A percentile compares a stretch with the other conserved stretches of the same genome.
phyloP scores from a whole-genome alignment of 1,284 basidiomycete genomes.

The Coniferiporia weirii region DNA sequence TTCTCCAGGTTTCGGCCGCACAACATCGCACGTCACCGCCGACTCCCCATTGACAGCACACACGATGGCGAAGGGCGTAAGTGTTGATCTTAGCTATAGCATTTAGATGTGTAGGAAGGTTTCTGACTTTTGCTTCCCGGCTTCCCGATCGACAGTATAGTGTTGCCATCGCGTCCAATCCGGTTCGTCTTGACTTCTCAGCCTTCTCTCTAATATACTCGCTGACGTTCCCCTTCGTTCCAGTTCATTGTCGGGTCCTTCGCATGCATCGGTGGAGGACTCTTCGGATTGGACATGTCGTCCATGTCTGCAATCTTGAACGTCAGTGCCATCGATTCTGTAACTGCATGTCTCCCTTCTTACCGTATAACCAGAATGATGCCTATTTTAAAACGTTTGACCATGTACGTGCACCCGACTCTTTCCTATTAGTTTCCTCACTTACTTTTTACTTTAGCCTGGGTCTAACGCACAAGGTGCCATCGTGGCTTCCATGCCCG shows the following conservation, averaged over 20 bases:
- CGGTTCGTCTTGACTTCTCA: no score
- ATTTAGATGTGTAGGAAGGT: no score
- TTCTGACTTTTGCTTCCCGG: no score
- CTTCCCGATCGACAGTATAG: no score
- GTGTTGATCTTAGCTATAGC: no score
- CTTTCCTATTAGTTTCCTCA: slow-evolving; percentile 1
- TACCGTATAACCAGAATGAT: slow-evolving; percentile 39
- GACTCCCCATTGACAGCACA: no score
- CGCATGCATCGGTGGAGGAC: slow-evolving; percentile 74
- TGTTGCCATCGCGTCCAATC: no score
- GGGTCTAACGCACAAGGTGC: slow-evolving; percentile 57
- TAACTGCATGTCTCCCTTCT: background rate
- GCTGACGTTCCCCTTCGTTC: no score
- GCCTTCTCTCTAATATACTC: no score
- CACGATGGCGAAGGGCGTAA: no score
- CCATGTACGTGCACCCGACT: slow-evolving; percentile 30
- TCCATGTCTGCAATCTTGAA: slow-evolving; percentile 76
- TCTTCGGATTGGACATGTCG: slow-evolving; percentile 76
- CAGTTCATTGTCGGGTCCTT: slow-evolving; percentile 67
- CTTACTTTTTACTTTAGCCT: slow-evolving; percentile 32
- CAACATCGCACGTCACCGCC: no score
- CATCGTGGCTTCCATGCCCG: slow-evolving; percentile 76
- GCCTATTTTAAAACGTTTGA: slow-evolving; percentile 49
- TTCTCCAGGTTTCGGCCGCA: no score
- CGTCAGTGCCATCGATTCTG: slow-evolving; percentile 28